phyloP scores from a whole-genome alignment of 2,329 filamentous ascomycete genomes.

The Calonectria fujianensis region DNA sequence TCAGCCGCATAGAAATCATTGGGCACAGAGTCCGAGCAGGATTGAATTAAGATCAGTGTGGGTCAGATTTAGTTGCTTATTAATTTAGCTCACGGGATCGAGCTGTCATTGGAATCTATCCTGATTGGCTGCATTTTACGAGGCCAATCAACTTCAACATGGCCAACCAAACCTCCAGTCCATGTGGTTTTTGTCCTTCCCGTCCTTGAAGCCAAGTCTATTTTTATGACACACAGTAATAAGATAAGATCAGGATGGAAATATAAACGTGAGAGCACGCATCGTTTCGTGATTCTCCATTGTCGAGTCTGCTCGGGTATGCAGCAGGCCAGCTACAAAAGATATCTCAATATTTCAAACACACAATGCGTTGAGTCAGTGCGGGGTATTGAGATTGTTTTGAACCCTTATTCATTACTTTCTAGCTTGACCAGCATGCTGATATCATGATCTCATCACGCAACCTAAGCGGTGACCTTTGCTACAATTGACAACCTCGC shows the following conservation, averaged over 20 bases:
- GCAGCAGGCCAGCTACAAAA: not conserved
- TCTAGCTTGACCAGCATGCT: not conserved
- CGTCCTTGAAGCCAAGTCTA: not conserved
- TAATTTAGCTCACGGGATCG: not conserved
- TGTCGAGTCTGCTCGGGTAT: not conserved
- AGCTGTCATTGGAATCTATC: not conserved
- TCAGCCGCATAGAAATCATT: not conserved
- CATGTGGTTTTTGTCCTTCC: not conserved
- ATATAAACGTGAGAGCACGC: not conserved
- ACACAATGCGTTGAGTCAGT: not conserved
- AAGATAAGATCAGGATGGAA: not conserved
- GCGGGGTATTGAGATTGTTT: not conserved
- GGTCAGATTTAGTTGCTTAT: conserved; percentile 13
- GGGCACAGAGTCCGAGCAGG: conserved; percentile 8
- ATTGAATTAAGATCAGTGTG: conserved; percentile 5
- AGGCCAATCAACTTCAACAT: conserved; percentile 11
- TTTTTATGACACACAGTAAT: not conserved
- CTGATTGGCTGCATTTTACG: conserved; percentile 10
- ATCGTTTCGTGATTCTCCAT: not conserved
- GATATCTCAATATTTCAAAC: not conserved
- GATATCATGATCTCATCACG: not conserved
- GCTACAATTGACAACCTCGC: not conserved
- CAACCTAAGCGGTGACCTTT: not conserved
- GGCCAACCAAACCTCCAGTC: not conserved
- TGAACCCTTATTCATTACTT: not conserved